phyloP scores from a whole-genome alignment of 2,329 filamentous ascomycete genomes.

The Xylariaceae sp. region DNA sequence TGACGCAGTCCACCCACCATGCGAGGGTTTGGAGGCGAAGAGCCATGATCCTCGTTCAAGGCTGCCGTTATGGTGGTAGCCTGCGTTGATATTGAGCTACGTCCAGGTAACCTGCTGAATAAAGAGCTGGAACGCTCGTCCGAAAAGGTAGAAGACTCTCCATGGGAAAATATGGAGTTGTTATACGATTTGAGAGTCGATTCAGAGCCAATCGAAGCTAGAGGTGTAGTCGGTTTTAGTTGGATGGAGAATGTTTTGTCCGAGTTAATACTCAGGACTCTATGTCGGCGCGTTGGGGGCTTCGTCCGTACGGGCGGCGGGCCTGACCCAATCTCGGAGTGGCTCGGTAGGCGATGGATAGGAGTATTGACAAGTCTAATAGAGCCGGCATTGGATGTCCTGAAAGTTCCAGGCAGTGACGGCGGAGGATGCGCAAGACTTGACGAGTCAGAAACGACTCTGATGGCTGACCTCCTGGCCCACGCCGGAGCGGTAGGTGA shows the following conservation, averaged over 20 bases:
- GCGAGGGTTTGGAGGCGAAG: constrained; percentile 47
- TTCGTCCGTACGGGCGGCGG: constrained; percentile 24
- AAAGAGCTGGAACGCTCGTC: constrained; percentile 44
- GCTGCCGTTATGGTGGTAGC: constrained; percentile 32
- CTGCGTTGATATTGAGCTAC: constrained; percentile 36
- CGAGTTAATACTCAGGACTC: constrained; percentile 47
- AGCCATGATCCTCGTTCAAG: constrained; percentile 33
- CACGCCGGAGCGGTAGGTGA: constrained; percentile 35
- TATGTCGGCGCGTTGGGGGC: constrained; percentile 38
- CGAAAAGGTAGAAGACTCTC: constrained; percentile 44
- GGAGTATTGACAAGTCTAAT: constrained; percentile 37
- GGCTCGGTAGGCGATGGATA: constrained; percentile 22
- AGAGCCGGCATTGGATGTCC: constrained; percentile 37
- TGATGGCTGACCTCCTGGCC: constrained; percentile 41
- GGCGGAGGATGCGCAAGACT: constrained; percentile 32
- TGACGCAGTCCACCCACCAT: constrained; percentile 52
- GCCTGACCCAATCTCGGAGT: constrained; percentile 25
- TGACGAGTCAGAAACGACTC: constrained; percentile 35
- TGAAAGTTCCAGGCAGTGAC: constrained; percentile 35
- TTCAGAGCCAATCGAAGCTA: constrained; percentile 26
- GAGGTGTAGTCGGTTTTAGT: constrained; percentile 28
- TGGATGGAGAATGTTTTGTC: constrained; percentile 56
- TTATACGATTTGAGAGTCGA: constrained; percentile 39
- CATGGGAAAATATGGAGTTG: constrained; percentile 46
- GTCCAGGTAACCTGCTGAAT: constrained; percentile 44